Conservation (phyloP, 345 rosid genomes). For the Euclidium syriacum region DNA sequence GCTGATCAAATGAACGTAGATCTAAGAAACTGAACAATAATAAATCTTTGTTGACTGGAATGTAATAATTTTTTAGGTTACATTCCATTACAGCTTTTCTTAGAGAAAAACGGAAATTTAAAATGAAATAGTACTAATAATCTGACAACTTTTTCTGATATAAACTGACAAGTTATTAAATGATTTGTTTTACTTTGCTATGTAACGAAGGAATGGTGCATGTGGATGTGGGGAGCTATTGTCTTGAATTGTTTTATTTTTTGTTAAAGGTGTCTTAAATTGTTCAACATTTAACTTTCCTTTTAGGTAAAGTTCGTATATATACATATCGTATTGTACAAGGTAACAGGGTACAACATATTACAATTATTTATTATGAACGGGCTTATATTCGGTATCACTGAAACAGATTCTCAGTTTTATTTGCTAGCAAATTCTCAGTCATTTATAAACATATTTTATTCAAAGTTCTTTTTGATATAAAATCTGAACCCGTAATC, state of each 20-base stretch:
- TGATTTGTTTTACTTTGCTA: constrained; percentile 18
- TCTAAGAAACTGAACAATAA: background rate
- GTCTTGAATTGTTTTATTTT: constrained; percentile 2
- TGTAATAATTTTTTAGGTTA: background rate
- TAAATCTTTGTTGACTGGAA: background rate
- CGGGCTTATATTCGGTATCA: constrained; percentile 10
- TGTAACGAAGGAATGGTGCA: constrained; percentile 12
- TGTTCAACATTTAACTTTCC: background rate
- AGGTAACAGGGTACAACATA: background rate
- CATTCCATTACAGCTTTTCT: background rate
- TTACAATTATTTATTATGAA: background rate
- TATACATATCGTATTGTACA: background rate
- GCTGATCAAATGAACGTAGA: background rate
- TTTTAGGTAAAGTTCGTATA: constrained; percentile 11
- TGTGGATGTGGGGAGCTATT: constrained; percentile 2
- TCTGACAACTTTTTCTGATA: background rate
- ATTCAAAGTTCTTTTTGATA: too few relatives aligned
- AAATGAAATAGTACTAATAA: background rate
- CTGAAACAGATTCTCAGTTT: background rate
- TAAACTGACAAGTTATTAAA: constrained; percentile 6
- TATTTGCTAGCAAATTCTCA: background rate
- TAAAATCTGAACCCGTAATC: constrained; percentile 4
- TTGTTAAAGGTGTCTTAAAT: background rate
- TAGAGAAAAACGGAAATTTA: background rate
- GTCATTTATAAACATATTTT: background rate